phyloP scores from a whole-genome alignment of 2,329 filamentous ascomycete genomes.

The Stachybotrys chlorohalonatus region DNA sequence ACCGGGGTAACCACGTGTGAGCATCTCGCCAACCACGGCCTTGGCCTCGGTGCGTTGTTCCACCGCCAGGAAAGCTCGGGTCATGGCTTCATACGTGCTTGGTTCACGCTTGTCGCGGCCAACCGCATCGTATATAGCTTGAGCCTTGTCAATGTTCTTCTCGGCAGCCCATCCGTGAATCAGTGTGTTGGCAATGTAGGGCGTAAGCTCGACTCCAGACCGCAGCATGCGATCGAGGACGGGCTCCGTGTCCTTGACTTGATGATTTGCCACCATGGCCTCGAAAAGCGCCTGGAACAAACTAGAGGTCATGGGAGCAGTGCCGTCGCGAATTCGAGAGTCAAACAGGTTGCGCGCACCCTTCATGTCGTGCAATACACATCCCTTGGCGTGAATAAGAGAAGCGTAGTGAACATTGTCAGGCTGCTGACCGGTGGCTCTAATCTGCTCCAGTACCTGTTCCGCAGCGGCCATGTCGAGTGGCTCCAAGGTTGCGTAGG shows the following conservation, averaged over 20 bases:
- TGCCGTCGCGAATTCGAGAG: conserved; percentile 58
- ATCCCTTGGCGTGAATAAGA: conserved; percentile 91
- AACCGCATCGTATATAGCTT: conserved; percentile 71
- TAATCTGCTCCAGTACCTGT: conserved; percentile 70
- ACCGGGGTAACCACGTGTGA: conserved; percentile 79
- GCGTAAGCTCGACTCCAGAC: conserved; percentile 73
- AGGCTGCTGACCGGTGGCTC: conserved; percentile 61
- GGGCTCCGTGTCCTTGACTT: conserved; percentile 65
- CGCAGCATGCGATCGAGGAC: conserved; percentile 68
- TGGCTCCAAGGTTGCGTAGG: conserved; percentile 87
- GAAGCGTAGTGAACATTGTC: conserved; percentile 95
- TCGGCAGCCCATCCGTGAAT: conserved; percentile 94
- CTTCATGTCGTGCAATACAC: conserved; percentile 82
- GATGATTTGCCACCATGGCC: conserved; percentile 90
- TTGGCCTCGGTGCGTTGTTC: conserved; percentile 73
- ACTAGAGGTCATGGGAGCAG: conserved; percentile 67
- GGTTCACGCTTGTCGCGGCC: conserved; percentile 76
- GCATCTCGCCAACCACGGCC: conserved; percentile 78
- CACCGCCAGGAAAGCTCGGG: conserved; percentile 77
- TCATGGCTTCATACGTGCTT: conserved; percentile 98
- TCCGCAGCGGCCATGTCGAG: conserved; percentile 83
- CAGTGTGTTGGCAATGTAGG: conserved; percentile 96
- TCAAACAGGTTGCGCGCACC: conserved; percentile 79
- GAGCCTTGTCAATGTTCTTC: conserved; percentile 70
- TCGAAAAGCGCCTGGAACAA: conserved; percentile 97